These are phyloP conservation scores for Podaxis sp. DNA, from an alignment of 768 basidiomycete genomes.

Conservation along the genomic window DNA sequence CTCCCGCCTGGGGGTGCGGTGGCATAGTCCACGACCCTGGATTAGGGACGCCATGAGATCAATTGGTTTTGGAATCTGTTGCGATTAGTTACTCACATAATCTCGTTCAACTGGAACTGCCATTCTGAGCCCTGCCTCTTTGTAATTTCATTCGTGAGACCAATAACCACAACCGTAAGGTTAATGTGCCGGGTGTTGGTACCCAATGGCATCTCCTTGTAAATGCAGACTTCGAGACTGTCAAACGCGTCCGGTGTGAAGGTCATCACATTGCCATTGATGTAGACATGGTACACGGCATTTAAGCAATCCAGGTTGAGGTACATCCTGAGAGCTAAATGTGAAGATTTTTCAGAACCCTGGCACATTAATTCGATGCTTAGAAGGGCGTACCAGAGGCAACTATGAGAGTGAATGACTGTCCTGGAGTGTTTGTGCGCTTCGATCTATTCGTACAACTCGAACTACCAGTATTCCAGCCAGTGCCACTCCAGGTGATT, in stretches of 20 bases:
- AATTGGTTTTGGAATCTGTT: background rate
- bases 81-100: background rate
- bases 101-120: slow-evolving; percentile 11
- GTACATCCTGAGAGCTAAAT: background rate
- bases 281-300: slow-evolving; percentile 5
- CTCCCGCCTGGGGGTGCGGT: background rate
- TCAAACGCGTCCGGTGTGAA: background rate
- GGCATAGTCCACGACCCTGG: background rate
- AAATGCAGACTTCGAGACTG: background rate
- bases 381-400: background rate
- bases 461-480: background rate
- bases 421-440: background rate
- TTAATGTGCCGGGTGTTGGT: background rate
- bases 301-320: slow-evolving; percentile 5
- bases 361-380: background rate
- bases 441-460: background rate
- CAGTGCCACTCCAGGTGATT: slow-evolving; percentile 8
- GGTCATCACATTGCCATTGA: background rate
- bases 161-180: slow-evolving; percentile 6
- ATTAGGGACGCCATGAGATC: too few species aligned
- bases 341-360: background rate
- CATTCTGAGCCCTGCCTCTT: slow-evolving; percentile 7
- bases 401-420: slow-evolving; percentile 11
- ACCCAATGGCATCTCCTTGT: background rate
- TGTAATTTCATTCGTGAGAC: background rate